A percentile compares a stretch with the other conserved stretches of the same genome.
Conservation (phyloP, 177 flowering plant genomes). For the Vitis hybrid region DNA sequence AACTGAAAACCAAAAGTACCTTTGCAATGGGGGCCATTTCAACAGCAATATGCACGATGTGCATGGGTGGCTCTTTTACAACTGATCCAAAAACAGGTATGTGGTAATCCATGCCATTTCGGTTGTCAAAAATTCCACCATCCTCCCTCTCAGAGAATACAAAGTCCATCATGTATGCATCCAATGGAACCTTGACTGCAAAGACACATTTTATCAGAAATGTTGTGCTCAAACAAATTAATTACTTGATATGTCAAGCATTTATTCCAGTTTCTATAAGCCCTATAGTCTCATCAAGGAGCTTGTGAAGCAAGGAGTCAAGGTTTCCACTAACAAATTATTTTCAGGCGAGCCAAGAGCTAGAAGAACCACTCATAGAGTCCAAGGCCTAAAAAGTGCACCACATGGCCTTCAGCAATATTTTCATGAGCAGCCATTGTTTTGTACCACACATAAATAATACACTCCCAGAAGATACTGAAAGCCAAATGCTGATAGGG, state of each 20-base stretch:
- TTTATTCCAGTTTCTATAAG: neutral
- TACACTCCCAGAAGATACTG: neutral
- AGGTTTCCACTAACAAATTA: too few species aligned
- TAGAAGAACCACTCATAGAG: too few species aligned
- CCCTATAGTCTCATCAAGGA: neutral
- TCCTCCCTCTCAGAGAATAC: constrained; percentile 94
- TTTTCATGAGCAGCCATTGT: neutral
- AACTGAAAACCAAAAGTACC: constrained; percentile 34
- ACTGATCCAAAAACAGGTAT: constrained; percentile 85
- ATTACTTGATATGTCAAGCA: neutral
- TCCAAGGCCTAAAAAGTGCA: neutral
- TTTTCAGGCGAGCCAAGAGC: neutral
- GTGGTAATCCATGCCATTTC: constrained; percentile 87
- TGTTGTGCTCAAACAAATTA: neutral
- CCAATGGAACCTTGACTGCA: constrained; percentile 91
- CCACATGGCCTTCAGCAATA: neutral
- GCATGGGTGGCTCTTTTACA: constrained; percentile 87
- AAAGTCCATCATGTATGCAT: constrained; percentile 95
- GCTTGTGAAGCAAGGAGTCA: neutral
- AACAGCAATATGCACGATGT: constrained; percentile 88
- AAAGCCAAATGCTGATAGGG: neutral
- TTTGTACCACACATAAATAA: neutral
- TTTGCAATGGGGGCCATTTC: constrained; percentile 99
- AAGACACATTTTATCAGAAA: constrained; percentile 4
- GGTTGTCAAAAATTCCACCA: constrained; percentile 93